phyloP scores from a whole-genome alignment of 2,329 filamentous ascomycete species.

The Xylariaceae sp. region DNA sequence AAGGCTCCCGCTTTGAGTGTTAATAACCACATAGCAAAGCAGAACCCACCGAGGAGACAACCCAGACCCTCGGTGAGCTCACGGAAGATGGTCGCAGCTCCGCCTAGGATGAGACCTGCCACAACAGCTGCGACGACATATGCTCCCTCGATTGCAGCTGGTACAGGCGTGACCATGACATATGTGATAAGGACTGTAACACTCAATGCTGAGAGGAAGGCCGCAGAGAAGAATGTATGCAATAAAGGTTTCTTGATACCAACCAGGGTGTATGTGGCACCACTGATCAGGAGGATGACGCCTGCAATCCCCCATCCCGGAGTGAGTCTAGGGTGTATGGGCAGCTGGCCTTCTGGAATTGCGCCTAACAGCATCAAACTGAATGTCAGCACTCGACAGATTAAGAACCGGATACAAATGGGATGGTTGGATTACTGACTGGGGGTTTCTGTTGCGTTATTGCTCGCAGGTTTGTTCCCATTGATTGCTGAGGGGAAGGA shows the following conservation, averaged over 20 bases:
- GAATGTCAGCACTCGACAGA: slow-evolving; percentile 6
- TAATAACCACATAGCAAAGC: slow-evolving; percentile 84
- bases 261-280: slow-evolving; percentile 65
- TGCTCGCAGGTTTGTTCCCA: slow-evolving; percentile 28
- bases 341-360: slow-evolving; percentile 53
- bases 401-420: background rate
- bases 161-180: slow-evolving; percentile 75
- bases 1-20: slow-evolving; percentile 72
- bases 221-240: slow-evolving; percentile 74
- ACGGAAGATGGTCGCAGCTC: slow-evolving; percentile 68
- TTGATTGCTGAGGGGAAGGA: slow-evolving; percentile 30
- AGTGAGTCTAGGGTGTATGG: slow-evolving; percentile 68
- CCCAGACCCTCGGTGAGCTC: slow-evolving; percentile 78
- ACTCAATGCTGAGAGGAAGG: slow-evolving; percentile 65
- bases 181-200: slow-evolving; percentile 82
- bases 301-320: slow-evolving; percentile 78
- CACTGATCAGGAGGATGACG: slow-evolving; percentile 66
- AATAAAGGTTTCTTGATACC: slow-evolving; percentile 79
- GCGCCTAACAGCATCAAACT: slow-evolving; percentile 34
- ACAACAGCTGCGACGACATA: slow-evolving; percentile 75
- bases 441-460: slow-evolving; percentile 16
- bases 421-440: slow-evolving; percentile 22
- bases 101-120: slow-evolving; percentile 70
- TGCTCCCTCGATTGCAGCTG: slow-evolving; percentile 71
- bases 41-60: slow-evolving; percentile 82